Evolutionary conservation across 192 early-diverging fungal genomes (phyloP).

Genomic region (Linnemannia zychae): DNA sequence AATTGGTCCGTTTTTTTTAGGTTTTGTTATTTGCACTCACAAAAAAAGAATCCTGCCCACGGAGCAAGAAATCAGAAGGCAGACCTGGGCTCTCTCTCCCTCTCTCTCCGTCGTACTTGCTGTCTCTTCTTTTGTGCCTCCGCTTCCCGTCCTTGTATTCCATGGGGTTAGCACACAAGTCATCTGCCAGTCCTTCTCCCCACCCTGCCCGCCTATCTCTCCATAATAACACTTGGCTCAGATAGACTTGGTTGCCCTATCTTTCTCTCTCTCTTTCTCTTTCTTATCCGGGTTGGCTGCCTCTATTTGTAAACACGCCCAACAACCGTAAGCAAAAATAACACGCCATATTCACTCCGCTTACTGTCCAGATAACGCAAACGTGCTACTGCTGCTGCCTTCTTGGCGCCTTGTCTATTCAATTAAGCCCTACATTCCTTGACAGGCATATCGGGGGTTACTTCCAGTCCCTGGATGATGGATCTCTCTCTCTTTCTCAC

Average conservation of each 20-base stretch:
- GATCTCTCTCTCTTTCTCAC: neutral
- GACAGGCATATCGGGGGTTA: neutral
- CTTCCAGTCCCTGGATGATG: neutral
- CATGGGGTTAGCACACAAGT: neutral
- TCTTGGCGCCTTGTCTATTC: neutral
- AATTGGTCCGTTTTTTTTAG: slow-evolving; percentile 7
- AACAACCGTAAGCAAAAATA: neutral
- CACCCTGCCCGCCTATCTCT: neutral
- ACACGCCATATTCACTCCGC: neutral
- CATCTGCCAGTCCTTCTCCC: neutral
- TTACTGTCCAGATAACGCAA: neutral
- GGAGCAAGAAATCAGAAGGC: slow-evolving; percentile 14
- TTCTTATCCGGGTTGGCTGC: neutral
- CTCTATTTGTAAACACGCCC: neutral
- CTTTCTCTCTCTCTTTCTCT: too few species aligned
- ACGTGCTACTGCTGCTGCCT: neutral
- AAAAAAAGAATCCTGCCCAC: slow-evolving; percentile 22
- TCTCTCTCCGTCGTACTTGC: neutral
- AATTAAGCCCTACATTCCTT: too few species aligned
- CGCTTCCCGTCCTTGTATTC: neutral
- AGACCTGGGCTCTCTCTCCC: slow-evolving; percentile 4
- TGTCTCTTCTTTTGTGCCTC: neutral
- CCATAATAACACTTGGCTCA: neutral
- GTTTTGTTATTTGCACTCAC: neutral
- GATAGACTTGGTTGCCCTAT: neutral